Percentiles rank a stretch among this genome's conserved stretches.
Evolutionary conservation across 805 yeast species (phyloP).

Genomic region (Metschnikowia santaceciliae): DNA sequence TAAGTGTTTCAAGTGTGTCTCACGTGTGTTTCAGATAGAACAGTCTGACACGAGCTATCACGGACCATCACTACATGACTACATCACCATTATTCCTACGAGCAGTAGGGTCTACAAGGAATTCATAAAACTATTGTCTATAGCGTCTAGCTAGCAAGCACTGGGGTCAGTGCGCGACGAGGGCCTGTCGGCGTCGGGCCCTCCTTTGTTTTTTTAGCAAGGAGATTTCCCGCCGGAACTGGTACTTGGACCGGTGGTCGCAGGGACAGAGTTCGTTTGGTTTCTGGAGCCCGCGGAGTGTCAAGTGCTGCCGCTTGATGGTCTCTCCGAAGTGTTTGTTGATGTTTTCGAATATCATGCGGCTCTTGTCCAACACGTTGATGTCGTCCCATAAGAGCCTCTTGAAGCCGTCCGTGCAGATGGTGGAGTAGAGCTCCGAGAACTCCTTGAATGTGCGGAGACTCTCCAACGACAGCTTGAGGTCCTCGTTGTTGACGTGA

Average conservation of each 20-base stretch:
- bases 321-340: slow-evolving; percentile 1
- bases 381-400: slow-evolving; percentile 4
- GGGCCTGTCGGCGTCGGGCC: neutral
- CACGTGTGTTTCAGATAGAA: too few species aligned
- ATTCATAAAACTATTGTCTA: too few species aligned
- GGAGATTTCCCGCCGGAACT: slow-evolving; percentile 1
- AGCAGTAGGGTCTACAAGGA: too few species aligned
- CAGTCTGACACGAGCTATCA: too few species aligned
- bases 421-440: slow-evolving; percentile 4
- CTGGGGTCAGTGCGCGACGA: neutral
- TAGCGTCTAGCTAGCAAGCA: neutral
- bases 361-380: slow-evolving; percentile 2
- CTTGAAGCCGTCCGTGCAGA: slow-evolving; percentile 5
- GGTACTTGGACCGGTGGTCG: slow-evolving; percentile 2
- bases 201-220: slow-evolving; percentile 2
- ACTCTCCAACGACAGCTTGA: slow-evolving; percentile 1
- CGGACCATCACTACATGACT: too few species aligned
- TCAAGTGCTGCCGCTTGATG: slow-evolving; percentile 4
- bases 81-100: too few species aligned
- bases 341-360: neutral
- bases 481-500: slow-evolving; percentile 1
- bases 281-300: slow-evolving; percentile 1
- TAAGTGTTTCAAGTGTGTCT: too few species aligned
- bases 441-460: slow-evolving; percentile 2
- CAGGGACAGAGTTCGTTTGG: neutral